Evolutionary conservation across 371 early-diverging fungal species (phyloP).

Genomic region (Smittium culicis): DNA sequence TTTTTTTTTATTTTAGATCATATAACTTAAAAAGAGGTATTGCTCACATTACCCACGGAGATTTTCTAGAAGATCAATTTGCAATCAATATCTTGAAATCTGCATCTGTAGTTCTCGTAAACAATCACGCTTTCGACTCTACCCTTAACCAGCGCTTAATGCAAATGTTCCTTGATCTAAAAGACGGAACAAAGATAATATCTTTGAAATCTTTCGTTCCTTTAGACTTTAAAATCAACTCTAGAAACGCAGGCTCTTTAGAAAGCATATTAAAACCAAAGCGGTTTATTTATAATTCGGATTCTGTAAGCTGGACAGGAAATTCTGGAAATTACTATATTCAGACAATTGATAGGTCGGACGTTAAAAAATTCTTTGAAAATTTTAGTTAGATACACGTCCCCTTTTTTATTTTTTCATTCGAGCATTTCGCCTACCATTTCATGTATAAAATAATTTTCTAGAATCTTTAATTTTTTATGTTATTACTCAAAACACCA

Average conservation of each 20-base stretch:
- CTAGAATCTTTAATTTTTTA: too few relatives aligned
- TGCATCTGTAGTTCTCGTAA: conserved; percentile 84
- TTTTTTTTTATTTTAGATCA: conserved; percentile 18
- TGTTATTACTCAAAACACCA: too few relatives aligned
- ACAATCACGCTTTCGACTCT: conserved; percentile 84
- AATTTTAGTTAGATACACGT: not conserved
- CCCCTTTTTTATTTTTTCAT: too few relatives aligned
- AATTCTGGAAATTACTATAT: conserved; percentile 75
- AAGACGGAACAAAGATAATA: conserved; percentile 76
- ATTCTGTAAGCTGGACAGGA: conserved; percentile 84
- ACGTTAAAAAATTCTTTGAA: conserved; percentile 43
- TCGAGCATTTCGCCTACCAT: too few relatives aligned
- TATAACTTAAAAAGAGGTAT: conserved; percentile 49
- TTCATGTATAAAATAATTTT: too few relatives aligned
- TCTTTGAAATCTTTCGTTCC: conserved; percentile 69
- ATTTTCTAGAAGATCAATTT: conserved; percentile 52
- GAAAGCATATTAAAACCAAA: conserved; percentile 71
- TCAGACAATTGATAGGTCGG: conserved; percentile 63
- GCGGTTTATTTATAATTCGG: conserved; percentile 58
- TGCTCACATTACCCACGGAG: conserved; percentile 54
- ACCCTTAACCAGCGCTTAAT: conserved; percentile 66
- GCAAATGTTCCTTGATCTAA: conserved; percentile 73
- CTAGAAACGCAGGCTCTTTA: conserved; percentile 59
- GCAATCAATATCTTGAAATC: conserved; percentile 49
- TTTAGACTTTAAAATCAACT: conserved; percentile 57